These are phyloP conservation scores for Scutellaria barbata DNA, from an alignment of 257 asterid species.

Conservation along the genomic window DNA sequence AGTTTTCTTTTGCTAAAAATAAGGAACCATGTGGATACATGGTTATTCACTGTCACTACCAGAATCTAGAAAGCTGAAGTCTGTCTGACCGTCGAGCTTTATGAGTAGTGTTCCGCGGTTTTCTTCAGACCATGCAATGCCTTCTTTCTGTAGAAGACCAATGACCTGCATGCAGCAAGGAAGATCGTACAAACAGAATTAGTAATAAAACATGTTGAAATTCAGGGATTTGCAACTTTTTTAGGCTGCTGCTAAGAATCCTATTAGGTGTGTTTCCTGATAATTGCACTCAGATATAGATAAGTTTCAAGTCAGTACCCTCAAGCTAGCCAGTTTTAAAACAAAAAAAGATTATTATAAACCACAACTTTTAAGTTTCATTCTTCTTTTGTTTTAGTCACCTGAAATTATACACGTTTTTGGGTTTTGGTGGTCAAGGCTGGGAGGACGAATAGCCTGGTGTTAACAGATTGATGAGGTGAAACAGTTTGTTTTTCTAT, in stretches of 20 bases:
- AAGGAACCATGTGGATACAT: neutral
- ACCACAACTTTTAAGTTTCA: too few relatives aligned
- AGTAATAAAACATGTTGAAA: neutral
- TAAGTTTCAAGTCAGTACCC: neutral
- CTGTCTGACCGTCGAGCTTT: conserved; percentile 62
- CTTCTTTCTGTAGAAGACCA: conserved; percentile 67
- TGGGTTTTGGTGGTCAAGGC: too few relatives aligned
- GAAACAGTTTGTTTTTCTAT: too few relatives aligned
- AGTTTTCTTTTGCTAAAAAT: neutral
- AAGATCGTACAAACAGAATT: neutral
- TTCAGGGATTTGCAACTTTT: neutral
- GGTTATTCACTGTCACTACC: conserved; percentile 67
- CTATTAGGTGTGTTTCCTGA: conserved; percentile 7
- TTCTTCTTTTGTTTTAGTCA: too few relatives aligned
- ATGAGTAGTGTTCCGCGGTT: conserved; percentile 80
- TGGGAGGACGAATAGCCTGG: too few relatives aligned
- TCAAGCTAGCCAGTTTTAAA: neutral
- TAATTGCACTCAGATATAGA: neutral
- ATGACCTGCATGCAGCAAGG: conserved; percentile 57
- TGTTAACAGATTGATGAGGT: too few relatives aligned
- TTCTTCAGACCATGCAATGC: conserved; percentile 75
- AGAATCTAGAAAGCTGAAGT: conserved; percentile 73
- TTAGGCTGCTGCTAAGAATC: neutral
- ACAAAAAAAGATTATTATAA: too few relatives aligned
- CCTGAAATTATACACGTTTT: too few relatives aligned